phyloP scores from a whole-genome alignment of 2,329 filamentous ascomycete species.

The Ceratocystis variospora region DNA sequence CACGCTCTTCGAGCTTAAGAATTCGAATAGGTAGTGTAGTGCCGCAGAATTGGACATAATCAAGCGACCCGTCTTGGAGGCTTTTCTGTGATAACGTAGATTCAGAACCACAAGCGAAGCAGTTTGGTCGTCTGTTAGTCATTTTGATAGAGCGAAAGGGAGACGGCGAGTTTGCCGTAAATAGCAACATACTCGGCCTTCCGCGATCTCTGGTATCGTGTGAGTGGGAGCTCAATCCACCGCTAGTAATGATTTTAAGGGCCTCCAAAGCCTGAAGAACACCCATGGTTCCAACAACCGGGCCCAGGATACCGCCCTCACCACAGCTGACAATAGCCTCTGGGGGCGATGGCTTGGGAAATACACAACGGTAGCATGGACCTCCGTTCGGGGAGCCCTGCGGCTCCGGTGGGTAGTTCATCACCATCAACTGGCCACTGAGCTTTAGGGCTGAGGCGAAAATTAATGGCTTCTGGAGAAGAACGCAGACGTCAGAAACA shows the following conservation, averaged over 20 bases:
- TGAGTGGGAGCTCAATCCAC: conserved; percentile 21
- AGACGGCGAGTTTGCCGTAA: conserved; percentile 32
- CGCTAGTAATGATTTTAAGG: conserved; percentile 59
- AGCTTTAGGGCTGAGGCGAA: conserved; percentile 81
- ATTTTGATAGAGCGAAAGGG: conserved; percentile 64
- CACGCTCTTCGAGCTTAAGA: conserved; percentile 50
- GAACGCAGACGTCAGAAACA: conserved; percentile 77
- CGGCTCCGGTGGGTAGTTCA: conserved; percentile 63
- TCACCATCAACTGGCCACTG: conserved; percentile 77
- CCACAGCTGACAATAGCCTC: conserved; percentile 75
- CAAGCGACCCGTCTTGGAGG: conserved; percentile 51
- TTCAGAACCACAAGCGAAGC: conserved; percentile 58
- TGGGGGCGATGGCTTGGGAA: conserved; percentile 72
- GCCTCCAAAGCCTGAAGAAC: conserved; percentile 81
- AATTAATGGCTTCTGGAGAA: conserved; percentile 64
- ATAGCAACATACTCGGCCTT: conserved; percentile 31
- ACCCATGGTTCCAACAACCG: conserved; percentile 87
- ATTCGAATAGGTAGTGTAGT: conserved; percentile 37
- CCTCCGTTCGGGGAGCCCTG: conserved; percentile 45
- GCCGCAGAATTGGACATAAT: conserved; percentile 82
- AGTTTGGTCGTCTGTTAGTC: conserved; percentile 52
- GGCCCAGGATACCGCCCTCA: conserved; percentile 83
- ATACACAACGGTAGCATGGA: conserved; percentile 89
- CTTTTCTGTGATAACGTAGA: conserved; percentile 48
- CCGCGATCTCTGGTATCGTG: background rate